A percentile compares a stretch with the other conserved stretches of the same genome.
These are phyloP conservation scores for Antrodiella citrinella DNA, from an alignment of 768 basidiomycete genomes.

Conservation along the genomic window DNA sequence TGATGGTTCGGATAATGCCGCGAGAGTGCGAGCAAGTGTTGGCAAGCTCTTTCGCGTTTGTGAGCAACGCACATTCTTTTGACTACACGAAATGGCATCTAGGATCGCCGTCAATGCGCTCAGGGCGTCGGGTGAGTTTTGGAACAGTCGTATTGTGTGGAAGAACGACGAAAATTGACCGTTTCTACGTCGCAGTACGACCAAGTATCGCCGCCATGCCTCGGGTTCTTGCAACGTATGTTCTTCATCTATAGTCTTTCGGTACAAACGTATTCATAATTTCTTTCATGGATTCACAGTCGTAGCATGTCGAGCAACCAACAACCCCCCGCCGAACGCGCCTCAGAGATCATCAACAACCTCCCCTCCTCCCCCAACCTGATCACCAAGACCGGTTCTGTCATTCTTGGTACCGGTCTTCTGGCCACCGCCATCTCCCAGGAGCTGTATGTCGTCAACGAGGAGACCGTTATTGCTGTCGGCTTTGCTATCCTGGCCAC, in stretches of 20 bases:
- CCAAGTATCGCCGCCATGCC: constrained; percentile 29
- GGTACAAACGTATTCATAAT: too few relatives aligned
- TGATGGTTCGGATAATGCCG: not conserved
- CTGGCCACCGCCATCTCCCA: constrained; percentile 91
- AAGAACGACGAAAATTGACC: not conserved
- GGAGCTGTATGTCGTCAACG: constrained; percentile 96
- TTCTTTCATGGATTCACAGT: constrained; percentile 27
- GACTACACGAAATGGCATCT: constrained; percentile 43
- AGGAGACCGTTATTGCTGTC: constrained; percentile 84
- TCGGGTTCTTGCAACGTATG: constrained; percentile 23
- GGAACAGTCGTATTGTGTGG: not conserved
- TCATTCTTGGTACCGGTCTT: constrained; percentile 84
- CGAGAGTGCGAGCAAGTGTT: not conserved
- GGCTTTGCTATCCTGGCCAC: constrained; percentile 79
- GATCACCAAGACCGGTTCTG: constrained; percentile 91
- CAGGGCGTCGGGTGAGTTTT: constrained; percentile 46
- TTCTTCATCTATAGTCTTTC: constrained; percentile 1
- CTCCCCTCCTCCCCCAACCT: constrained; percentile 78
- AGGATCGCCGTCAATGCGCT: constrained; percentile 62
- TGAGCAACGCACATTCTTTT: too few relatives aligned
- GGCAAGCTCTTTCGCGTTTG: not conserved
- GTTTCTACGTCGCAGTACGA: constrained; percentile 34
- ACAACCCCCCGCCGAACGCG: constrained; percentile 77
- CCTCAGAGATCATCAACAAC: constrained; percentile 83
- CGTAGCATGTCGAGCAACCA: constrained; percentile 61